Conservation (phyloP, 2,329 filamentous ascomycete species). For the Colletotrichum australisinense region DNA sequence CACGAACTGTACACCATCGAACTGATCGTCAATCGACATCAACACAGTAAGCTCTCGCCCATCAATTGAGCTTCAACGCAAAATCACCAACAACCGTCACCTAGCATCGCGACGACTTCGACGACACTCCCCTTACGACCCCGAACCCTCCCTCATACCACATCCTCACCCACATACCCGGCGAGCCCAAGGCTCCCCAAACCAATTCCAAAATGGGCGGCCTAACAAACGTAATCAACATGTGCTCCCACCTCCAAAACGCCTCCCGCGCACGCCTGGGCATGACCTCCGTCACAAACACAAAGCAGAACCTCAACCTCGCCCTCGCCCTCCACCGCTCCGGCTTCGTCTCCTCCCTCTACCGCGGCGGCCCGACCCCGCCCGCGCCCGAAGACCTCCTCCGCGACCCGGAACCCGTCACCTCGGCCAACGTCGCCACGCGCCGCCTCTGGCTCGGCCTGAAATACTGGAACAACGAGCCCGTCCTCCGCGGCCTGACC, state of each 20-base stretch:
- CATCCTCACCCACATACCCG: neutral
- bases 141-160: neutral
- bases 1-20: no score
- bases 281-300: constrained; percentile 84
- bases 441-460: constrained; percentile 88
- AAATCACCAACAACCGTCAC: neutral
- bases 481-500: constrained; percentile 76
- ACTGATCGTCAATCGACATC: neutral
- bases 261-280: constrained; percentile 85
- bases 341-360: constrained; percentile 84
- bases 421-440: constrained; percentile 76
- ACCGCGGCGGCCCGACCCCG: constrained; percentile 72
- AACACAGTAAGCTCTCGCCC: neutral
- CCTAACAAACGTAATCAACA: constrained; percentile 79
- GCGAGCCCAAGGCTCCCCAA: neutral
- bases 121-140: neutral
- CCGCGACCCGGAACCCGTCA: constrained; percentile 68
- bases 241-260: constrained; percentile 94
- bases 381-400: constrained; percentile 60
- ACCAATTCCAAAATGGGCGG: constrained; percentile 25
- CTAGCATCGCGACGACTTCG: neutral
- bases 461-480: constrained; percentile 88
- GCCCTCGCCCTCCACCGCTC: constrained; percentile 82
- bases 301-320: constrained; percentile 82
- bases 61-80: neutral